Evolutionary conservation across 1,284 basidiomycete species (phyloP).

Genomic region (Heterobasidion annosum): DNA sequence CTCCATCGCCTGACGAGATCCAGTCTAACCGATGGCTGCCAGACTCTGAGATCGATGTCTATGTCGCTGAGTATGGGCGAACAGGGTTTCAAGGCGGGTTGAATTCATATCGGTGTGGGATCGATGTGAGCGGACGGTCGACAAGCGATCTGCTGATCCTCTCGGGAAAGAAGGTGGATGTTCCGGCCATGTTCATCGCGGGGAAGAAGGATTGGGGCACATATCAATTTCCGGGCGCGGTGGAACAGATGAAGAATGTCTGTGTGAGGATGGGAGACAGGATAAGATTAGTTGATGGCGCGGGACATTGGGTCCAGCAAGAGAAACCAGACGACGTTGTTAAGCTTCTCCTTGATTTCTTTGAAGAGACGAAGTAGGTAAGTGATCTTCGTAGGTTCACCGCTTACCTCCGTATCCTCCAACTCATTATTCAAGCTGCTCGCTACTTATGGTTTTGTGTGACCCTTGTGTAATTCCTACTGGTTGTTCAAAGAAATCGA

Average conservation of each 20-base stretch:
- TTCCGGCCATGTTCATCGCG: constrained; percentile 46
- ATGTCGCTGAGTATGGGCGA: constrained; percentile 35
- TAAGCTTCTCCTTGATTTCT: constrained; percentile 24
- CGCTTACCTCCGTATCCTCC: no score
- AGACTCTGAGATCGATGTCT: constrained; percentile 39
- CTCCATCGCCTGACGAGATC: constrained; percentile 17
- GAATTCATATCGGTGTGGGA: constrained; percentile 39
- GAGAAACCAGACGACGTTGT: constrained; percentile 26
- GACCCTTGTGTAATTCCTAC: no score
- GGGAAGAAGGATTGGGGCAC: constrained; percentile 52
- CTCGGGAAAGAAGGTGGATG: constrained; percentile 28
- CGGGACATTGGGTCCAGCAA: constrained; percentile 58
- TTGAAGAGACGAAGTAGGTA: constrained; percentile 8
- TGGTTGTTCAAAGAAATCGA: no score
- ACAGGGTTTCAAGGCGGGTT: constrained; percentile 58
- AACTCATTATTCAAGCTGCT: no score
- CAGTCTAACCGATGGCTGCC: constrained; percentile 33
- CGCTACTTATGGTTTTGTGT: no score
- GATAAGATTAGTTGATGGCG: constrained; percentile 43
- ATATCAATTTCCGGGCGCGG: constrained; percentile 42
- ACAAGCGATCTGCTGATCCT: constrained; percentile 14
- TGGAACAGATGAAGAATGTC: constrained; percentile 31
- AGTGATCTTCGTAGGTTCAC: no score
- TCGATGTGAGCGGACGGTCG: constrained; percentile 5
- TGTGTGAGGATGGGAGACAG: constrained; percentile 28